Conservation (phyloP, 1,284 basidiomycete genomes). For the Xanthoconium separans region DNA sequence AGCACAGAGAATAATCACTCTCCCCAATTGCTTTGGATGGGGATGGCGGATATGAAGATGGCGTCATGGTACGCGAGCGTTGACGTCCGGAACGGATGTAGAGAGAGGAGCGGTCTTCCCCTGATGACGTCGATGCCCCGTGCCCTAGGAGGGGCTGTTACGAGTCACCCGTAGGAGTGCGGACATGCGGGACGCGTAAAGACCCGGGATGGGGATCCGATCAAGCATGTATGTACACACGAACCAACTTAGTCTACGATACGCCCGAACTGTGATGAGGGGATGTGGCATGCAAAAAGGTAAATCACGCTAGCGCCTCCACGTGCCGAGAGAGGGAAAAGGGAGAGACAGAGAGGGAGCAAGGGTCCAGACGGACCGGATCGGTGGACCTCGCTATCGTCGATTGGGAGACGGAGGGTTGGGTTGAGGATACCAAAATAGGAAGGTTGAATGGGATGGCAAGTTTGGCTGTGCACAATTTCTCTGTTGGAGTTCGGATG, state of each 20-base stretch:
- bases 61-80: not conserved
- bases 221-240: too few relatives aligned
- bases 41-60: too few relatives aligned
- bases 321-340: constrained; percentile 19
- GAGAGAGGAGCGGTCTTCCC: not conserved
- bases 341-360: not conserved
- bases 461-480: not conserved
- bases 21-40: too few relatives aligned
- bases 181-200: not conserved
- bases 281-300: constrained; percentile 12
- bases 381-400: too few relatives aligned
- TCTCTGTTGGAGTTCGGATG: not conserved
- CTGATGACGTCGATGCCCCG: constrained; percentile 18
- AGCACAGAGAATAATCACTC: too few relatives aligned
- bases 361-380: too few relatives aligned
- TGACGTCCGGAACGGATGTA: constrained; percentile 10
- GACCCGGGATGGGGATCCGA: constrained; percentile 12
- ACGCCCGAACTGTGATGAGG: not conserved
- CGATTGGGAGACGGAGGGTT: constrained; percentile 11
- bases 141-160: not conserved
- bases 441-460: constrained; percentile 26
- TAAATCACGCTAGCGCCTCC: constrained; percentile 22
- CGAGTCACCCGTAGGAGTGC: too few relatives aligned
- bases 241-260: too few relatives aligned
- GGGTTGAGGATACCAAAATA: constrained; percentile 23